Conservation (phyloP, 1,284 basidiomycete species). For the Ceratobasidium sp. region DNA sequence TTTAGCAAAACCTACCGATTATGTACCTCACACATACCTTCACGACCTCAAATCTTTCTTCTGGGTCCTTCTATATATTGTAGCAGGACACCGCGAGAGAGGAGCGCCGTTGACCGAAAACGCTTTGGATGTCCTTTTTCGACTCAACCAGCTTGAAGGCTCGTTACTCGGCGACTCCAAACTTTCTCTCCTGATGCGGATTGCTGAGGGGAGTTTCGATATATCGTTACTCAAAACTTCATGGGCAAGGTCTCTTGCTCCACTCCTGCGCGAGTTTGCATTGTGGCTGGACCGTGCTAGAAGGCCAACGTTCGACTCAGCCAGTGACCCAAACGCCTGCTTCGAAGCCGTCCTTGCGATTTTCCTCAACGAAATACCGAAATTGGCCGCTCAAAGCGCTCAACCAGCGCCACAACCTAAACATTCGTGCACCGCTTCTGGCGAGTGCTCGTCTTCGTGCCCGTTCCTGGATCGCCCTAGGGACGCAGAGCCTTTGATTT, state of each 20-base stretch:
- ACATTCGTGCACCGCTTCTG: no score
- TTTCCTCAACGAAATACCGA: no score
- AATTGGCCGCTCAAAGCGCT: no score
- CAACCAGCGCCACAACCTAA: no score
- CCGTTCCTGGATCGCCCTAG: no score
- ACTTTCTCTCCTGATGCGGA: background rate
- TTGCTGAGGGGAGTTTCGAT: background rate
- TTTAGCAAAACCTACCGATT: no score
- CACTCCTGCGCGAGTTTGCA: background rate
- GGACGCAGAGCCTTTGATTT: no score
- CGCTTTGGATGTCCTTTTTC: background rate
- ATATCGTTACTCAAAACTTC: background rate
- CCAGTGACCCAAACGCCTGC: background rate
- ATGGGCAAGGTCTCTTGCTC: background rate
- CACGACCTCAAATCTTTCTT: constrained; percentile 21
- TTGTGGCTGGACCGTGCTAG: background rate
- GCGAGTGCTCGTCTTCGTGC: no score
- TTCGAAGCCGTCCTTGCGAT: background rate
- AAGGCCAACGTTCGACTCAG: background rate
- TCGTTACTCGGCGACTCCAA: background rate
- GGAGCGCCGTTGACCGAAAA: background rate
- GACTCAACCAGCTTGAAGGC: background rate
- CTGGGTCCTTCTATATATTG: constrained; percentile 9
- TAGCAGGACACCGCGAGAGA: background rate
- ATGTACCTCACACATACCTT: constrained; percentile 13